Evolutionary conservation across 1,139 yeast genomes (phyloP), one percentile per base, ranked within the genome.

Genomic region (Debaryomycetaceae sp.): DNA sequence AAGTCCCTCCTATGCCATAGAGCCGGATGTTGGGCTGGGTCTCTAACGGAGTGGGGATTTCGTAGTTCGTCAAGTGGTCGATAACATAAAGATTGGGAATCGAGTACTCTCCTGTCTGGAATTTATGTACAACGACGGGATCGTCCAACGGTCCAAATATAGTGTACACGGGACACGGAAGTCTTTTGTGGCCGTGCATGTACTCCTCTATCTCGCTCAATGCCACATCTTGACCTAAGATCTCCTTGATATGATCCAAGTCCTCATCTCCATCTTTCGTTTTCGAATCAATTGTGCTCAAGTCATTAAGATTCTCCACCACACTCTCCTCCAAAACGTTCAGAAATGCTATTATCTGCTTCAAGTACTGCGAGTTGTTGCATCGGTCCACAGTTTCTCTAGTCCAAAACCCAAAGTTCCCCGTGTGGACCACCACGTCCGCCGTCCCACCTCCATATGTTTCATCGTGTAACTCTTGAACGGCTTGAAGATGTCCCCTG

Each of bases 401-500:
- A 56, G 85, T 86, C 67, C 87, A 81, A 58, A 87, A 85, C 13
- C 95, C 95, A 65, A 87, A 86, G 53, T 84, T 85, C 13, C 95
- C 95, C 2, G 90, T 83, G 58, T 86, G 95, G 13, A 87, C 68
- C 33, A 87, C 75, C 27, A 75, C 38, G 50, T 63, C 64, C 11
- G 61, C 47, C 6, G 55, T 52, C 8, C 42, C 45, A 23, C 50
- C 47, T 38, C 46, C 17, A 35, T 42, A 11, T 43, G 23, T 38
- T 37, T 61, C 57, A 8, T 56, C 46, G 45, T 57, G 60, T 20
- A 63, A 45, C 22, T 51, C 49, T 4, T 45, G 47, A 27, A 60
- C 43, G 6, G 57, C 54, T 36, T 58, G 54, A 47, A 67, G 55
- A 50, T 67, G 63, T 7, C 74, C 75, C 48, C 66, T 73, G 39